Evolutionary conservation across 2,329 filamentous ascomycete genomes (phyloP).

Genomic region (Parascedosporium putredinis): DNA sequence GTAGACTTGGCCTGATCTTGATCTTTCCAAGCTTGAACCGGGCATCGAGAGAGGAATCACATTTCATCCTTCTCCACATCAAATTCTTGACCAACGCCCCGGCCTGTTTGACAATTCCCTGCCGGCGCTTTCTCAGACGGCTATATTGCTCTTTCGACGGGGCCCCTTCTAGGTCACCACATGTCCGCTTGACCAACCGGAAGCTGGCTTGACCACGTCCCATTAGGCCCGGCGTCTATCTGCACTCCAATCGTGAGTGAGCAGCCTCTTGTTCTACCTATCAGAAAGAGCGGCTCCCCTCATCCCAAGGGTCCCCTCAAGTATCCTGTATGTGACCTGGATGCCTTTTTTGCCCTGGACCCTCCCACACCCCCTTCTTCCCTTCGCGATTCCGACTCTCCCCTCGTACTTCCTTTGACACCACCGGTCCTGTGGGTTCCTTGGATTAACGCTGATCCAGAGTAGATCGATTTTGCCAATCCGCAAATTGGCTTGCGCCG

Average conservation of each 20-base stretch:
- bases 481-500: conserved; percentile 13
- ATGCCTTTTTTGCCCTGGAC: conserved; percentile 27
- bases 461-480: conserved; percentile 17
- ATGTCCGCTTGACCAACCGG: conserved; percentile 5
- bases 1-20: too few species aligned
- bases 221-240: conserved; percentile 30
- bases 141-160: background rate
- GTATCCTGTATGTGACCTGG: conserved; percentile 19
- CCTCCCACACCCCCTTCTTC: conserved; percentile 20
- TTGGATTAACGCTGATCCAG: conserved; percentile 18
- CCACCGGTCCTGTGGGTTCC: background rate
- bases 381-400: too few species aligned
- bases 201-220: conserved; percentile 2
- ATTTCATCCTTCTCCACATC: too few species aligned
- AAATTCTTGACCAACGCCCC: background rate
- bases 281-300: conserved; percentile 22
- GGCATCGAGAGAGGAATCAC: too few species aligned
- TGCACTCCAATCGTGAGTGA: conserved; percentile 25
- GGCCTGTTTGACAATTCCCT: background rate
- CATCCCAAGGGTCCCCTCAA: conserved; percentile 8
- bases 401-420: conserved; percentile 19
- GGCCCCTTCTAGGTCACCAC: background rate
- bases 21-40: background rate
- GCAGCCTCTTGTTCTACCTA: conserved; percentile 32
- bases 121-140: conserved; percentile 3